phyloP scores from a whole-genome alignment of 164 flowering plant genomes.

The Buxus sempervirens region DNA sequence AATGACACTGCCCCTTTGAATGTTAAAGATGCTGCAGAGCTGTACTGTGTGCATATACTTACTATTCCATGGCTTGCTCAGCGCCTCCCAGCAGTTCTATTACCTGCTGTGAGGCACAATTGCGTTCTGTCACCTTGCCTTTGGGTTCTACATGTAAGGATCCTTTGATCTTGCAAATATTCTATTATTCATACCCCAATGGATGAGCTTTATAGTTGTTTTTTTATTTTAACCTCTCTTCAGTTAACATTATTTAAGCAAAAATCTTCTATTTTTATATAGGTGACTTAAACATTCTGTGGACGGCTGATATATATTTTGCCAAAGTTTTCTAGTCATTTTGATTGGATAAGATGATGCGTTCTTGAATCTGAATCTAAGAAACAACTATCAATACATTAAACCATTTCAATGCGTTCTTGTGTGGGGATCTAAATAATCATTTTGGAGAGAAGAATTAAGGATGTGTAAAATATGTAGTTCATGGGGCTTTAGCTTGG shows the following conservation, averaged over 20 bases:
- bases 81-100: constrained; percentile 66
- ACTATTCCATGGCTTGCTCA: constrained; percentile 79
- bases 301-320: too few species aligned
- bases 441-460: too few species aligned
- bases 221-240: neutral
- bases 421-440: too few species aligned
- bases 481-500: too few species aligned
- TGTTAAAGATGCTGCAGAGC: constrained; percentile 44
- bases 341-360: neutral
- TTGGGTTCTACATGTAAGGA: constrained; percentile 66
- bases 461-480: too few species aligned
- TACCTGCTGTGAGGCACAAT: constrained; percentile 82
- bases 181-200: neutral
- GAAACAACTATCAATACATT: neutral
- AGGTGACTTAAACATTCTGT: too few species aligned
- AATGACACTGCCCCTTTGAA: constrained; percentile 25
- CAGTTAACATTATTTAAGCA: too few species aligned
- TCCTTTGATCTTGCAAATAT: constrained; percentile 14
- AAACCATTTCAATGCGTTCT: neutral
- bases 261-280: too few species aligned
- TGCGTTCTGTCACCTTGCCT: constrained; percentile 69
- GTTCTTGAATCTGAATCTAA: neutral
- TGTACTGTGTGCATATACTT: constrained; percentile 53
- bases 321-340: too few species aligned
- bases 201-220: neutral